Evolutionary conservation across 208 protist species (phyloP), one percentile per base, ranked within the genome.

Genomic region (Acanthamoeba divionensis): DNA sequence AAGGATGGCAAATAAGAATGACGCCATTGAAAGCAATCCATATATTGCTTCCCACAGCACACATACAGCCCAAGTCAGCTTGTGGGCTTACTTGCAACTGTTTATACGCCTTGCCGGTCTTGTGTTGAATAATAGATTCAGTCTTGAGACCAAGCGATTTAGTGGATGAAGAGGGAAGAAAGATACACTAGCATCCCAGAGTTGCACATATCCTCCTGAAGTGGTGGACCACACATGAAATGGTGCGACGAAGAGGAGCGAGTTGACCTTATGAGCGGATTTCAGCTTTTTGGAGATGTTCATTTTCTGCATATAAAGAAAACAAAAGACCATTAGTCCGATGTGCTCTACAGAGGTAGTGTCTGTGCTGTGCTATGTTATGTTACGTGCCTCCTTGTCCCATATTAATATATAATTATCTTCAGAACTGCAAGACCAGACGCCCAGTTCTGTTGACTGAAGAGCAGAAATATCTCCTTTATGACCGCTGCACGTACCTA

Each of bases 171-270:
- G 33, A 36, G 18, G 15, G n/a, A 13, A 13, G 60, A 4, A n/a
- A 29, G 0, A 50, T 36, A 83, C 73, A 47, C 62, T 83, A 54
- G 73, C 73, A 36, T 83, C 73, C 73, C 73, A 83, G 24, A 83
- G 50, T 10, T 47, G 55, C 24, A 83, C 73, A 10, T 21, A 65
- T 31, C 62, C 38, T 36, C 45, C 33, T 5, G 73, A 83, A 36
- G 73, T 83, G n/a, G 73, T 83, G 47, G 73, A 57, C 73, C 73
- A 83, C n/a, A 83, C 73, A 54, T 83, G 73, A 54, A 83, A 83
- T 33, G 73, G 73, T 36, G 47, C 48, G 50, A 83, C 73, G 41
- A 62, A 83, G 48, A 83, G 73, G 12, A 83, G 44, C 47, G 50
- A 29, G 48, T 83, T 83, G 73, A 62, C 26, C 33, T 54, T 54